A percentile compares a stretch with the other conserved stretches of the same genome.
phyloP scores from a whole-genome alignment of 768 basidiomycete species.

The Lactarius psammicola region DNA sequence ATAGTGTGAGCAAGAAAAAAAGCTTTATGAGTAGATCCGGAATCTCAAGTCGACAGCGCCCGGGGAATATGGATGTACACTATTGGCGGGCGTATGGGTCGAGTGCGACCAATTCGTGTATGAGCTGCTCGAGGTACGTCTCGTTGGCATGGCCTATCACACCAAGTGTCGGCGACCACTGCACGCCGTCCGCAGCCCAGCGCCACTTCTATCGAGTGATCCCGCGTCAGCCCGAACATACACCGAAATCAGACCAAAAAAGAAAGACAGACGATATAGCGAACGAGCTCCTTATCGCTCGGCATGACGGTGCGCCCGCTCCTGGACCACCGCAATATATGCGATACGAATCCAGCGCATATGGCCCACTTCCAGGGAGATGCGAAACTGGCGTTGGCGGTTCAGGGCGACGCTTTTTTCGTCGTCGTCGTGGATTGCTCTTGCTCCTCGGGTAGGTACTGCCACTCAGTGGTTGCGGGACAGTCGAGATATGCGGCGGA shows the following conservation, averaged over 20 bases:
- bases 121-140: conserved; percentile 24
- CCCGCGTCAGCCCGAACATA: neutral
- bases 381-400: conserved; percentile 48
- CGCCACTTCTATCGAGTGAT: conserved; percentile 57
- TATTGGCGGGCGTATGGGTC: conserved; percentile 16
- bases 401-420: neutral
- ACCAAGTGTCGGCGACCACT: conserved; percentile 51
- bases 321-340: conserved; percentile 54
- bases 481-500: conserved; percentile 52
- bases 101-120: conserved; percentile 21
- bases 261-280: conserved; percentile 56
- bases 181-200: conserved; percentile 58
- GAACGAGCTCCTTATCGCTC: conserved; percentile 64
- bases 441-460: conserved; percentile 34
- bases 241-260: neutral
- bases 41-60: neutral
- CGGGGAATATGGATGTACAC: neutral
- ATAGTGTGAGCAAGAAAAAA: neutral
- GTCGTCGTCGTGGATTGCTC: conserved; percentile 6
- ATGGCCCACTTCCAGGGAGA: conserved; percentile 63
- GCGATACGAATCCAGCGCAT: conserved; percentile 74
- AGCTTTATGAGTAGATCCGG: neutral
- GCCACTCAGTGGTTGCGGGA: conserved; percentile 34
- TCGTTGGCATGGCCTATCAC: conserved; percentile 34
- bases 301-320: conserved; percentile 63